Evolutionary conservation across 2,329 filamentous ascomycete genomes (phyloP), one percentile per base, ranked within the genome.

Genomic region (Xylaria sp.): DNA sequence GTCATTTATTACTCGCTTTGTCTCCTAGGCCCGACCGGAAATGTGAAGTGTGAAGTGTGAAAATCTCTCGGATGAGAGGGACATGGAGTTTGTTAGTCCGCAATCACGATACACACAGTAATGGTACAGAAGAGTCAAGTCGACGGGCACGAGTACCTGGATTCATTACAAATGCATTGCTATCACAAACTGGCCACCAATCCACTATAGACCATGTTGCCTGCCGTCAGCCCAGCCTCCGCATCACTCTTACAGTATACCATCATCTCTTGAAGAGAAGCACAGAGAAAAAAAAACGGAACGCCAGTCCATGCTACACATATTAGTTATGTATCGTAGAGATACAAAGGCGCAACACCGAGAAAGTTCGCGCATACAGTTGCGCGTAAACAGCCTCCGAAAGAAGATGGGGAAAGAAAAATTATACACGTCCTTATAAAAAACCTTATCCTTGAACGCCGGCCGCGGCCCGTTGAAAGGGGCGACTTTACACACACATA

Each of bases 301-400:
- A 67, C 67, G 65, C 67, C 65, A 57, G 44, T 56, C 60, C 44
- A 70, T 70, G 67, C 64, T 65, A 65, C 46, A 65, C 49, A 48
- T 61, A 67, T 65, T 70, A 67, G 20, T 42, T 20, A 62, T 53
- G 67, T 59, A 62, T 65, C 65, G 20, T 59, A 26, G 23, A 51
- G 51, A 59, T 57, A 58, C 58, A 59, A 48, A 54, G 53, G 48
- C 28, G 26, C 40, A 11, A 31, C 36, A 44, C 38, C 31, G 40
- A 53, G n/a, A 38, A 59, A 38, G 31, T 28, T 53, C 10, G 6
- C 31, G 38, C 26, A 46, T 2, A 20, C 17, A 56, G 17, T 48
- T 9, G 10, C 51, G 57, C 49, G 20, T 48, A 17, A 36, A 31
- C 26, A 49, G 17, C 17, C 6, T 13, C 38, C 1, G n/a, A n/a